phyloP scores from a whole-genome alignment of 2,329 filamentous ascomycete species.

The Colletotrichum coccodes region DNA sequence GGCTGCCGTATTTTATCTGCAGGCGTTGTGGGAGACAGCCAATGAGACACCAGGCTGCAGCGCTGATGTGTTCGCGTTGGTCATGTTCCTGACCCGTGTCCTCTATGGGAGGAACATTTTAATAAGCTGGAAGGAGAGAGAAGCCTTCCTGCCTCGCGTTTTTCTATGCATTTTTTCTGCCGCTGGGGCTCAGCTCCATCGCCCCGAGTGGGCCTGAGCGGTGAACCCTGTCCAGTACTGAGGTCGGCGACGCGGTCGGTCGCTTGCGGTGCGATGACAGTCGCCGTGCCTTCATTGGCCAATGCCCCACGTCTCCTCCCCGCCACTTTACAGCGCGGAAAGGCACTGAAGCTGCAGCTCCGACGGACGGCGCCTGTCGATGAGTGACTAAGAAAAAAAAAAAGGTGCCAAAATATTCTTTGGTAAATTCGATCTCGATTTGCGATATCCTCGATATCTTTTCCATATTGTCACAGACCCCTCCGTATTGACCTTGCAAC shows the following conservation, averaged over 20 bases:
- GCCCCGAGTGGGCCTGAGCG: slow-evolving; percentile 13
- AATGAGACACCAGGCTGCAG: slow-evolving; percentile 32
- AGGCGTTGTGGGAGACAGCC: slow-evolving; percentile 20
- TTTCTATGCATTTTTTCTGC: slow-evolving; percentile 31
- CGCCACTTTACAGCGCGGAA: neutral
- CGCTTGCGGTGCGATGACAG: slow-evolving; percentile 4
- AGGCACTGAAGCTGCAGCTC: slow-evolving; percentile 15
- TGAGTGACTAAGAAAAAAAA: slow-evolving; percentile 14
- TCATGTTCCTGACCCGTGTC: slow-evolving; percentile 34
- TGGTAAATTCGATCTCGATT: neutral
- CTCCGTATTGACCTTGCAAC: neutral
- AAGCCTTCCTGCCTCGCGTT: slow-evolving; percentile 22
- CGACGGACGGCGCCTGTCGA: slow-evolving; percentile 18
- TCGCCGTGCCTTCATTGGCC: slow-evolving; percentile 16
- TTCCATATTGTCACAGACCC: neutral
- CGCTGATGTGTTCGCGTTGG: slow-evolving; percentile 31
- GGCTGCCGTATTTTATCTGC: slow-evolving; percentile 19
- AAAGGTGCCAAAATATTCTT: slow-evolving; percentile 12
- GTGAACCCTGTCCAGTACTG: slow-evolving; percentile 14
- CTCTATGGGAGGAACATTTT: slow-evolving; percentile 18
- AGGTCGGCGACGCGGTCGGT: slow-evolving; percentile 7
- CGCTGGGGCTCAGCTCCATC: slow-evolving; percentile 2
- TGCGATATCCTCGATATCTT: neutral
- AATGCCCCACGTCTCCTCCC: slow-evolving; percentile 23
- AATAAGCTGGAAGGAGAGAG: slow-evolving; percentile 25